phyloP scores from a whole-genome alignment of 176 grass and related monocot species.

The Tuctoria greenei region DNA sequence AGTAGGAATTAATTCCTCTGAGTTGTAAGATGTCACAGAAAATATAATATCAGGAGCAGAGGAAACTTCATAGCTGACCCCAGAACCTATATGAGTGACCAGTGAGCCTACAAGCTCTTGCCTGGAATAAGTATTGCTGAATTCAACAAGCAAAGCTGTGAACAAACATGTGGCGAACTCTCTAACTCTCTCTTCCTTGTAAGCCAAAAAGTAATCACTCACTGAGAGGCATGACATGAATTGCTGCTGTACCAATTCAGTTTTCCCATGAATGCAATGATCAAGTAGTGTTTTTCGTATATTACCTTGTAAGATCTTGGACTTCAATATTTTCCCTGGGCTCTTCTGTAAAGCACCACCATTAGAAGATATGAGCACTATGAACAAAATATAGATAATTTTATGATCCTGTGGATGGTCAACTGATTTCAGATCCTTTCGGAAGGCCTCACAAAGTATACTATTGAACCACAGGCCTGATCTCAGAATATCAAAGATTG shows the following conservation, averaged over 20 bases:
- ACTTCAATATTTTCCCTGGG: slow-evolving; percentile 76
- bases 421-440: slow-evolving; percentile 73
- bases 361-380: slow-evolving; percentile 80
- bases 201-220: slow-evolving; percentile 70
- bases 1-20: slow-evolving; percentile 64
- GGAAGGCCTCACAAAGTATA: slow-evolving; percentile 73
- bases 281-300: slow-evolving; percentile 66
- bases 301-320: slow-evolving; percentile 65
- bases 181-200: slow-evolving; percentile 86
- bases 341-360: slow-evolving; percentile 71
- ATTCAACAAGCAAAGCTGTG: slow-evolving; percentile 75
- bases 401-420: slow-evolving; percentile 65
- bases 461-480: slow-evolving; percentile 87
- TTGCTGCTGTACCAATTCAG: slow-evolving; percentile 57
- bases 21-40: slow-evolving; percentile 60
- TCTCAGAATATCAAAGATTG: slow-evolving; percentile 67
- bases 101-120: slow-evolving; percentile 79
- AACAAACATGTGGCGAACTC: slow-evolving; percentile 75
- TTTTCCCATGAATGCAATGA: slow-evolving; percentile 74
- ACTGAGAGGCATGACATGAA: slow-evolving; percentile 50
- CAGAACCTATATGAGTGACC: slow-evolving; percentile 88
- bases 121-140: slow-evolving; percentile 73
- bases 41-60: slow-evolving; percentile 80
- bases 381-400: slow-evolving; percentile 81
- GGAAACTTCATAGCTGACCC: slow-evolving; percentile 72